Percentiles rank a stretch among this genome's conserved stretches.
phyloP scores from a whole-genome alignment of 202 grass and related monocot genomes.

The Alloteropsis angusta region DNA sequence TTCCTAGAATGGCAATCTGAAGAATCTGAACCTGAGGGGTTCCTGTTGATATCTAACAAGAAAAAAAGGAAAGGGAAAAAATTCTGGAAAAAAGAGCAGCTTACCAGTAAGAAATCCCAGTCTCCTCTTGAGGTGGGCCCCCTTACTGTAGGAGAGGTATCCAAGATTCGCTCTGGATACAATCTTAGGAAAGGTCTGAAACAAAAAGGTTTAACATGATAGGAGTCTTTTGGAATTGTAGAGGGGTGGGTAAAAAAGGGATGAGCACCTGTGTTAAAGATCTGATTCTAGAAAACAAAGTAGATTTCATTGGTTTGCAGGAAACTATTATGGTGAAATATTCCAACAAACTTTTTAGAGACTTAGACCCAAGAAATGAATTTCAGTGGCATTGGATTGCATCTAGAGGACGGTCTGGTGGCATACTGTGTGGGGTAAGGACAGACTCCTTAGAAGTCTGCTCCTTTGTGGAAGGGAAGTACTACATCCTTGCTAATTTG shows the following conservation, averaged over 20 bases:
- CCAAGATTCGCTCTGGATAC: neutral
- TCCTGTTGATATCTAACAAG: too few relatives aligned
- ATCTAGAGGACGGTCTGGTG: neutral
- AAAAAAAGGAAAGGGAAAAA: too few relatives aligned
- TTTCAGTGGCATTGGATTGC: neutral
- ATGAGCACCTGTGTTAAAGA: neutral
- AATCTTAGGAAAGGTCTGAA: neutral
- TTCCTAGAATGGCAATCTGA: too few relatives aligned
- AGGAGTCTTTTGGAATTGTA: neutral
- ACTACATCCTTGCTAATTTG: neutral
- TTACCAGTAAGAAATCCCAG: rapidly evolving
- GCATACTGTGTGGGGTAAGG: neutral
- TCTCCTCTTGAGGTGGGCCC: neutral
- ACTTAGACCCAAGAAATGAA: rapidly evolving
- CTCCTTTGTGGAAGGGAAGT: rapidly evolving
- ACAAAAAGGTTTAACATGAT: neutral
- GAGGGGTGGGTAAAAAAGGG: neutral
- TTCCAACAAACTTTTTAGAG: neutral
- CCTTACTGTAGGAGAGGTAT: rapidly evolving
- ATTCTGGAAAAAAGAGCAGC: too few relatives aligned
- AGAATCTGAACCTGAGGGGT: too few relatives aligned
- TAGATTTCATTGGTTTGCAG: neutral
- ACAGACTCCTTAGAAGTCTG: neutral
- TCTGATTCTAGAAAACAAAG: neutral
- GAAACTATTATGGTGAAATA: neutral